Percentiles rank a stretch among this genome's conserved stretches.
These are phyloP conservation scores for Hanseniaspora gamundiae DNA, from an alignment of 1,139 yeast genomes.

Conservation along the genomic window DNA sequence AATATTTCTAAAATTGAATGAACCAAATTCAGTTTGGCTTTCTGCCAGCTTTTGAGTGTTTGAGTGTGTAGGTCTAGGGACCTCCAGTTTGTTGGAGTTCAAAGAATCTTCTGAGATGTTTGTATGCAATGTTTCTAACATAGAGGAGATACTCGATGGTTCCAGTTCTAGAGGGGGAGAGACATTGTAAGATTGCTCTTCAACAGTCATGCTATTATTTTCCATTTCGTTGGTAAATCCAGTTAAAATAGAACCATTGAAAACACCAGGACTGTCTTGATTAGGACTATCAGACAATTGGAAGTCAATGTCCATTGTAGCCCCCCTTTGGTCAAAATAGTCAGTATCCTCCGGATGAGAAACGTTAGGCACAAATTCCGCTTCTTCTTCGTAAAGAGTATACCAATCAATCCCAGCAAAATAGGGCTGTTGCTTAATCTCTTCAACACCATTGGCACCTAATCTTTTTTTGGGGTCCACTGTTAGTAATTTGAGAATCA, in stretches of 20 bases:
- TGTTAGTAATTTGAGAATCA: slow-evolving; percentile 49
- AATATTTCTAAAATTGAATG: slow-evolving; percentile 79
- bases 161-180: slow-evolving; percentile 10
- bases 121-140: slow-evolving; percentile 16
- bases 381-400: slow-evolving; percentile 56
- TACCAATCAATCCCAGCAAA: slow-evolving; percentile 69
- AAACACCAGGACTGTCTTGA: slow-evolving; percentile 4
- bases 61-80: background rate
- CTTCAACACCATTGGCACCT: slow-evolving; percentile 68
- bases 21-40: slow-evolving; percentile 71
- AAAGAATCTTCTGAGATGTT: slow-evolving; percentile 4
- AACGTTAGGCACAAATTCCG: slow-evolving; percentile 70
- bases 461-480: slow-evolving; percentile 55
- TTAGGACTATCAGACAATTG: slow-evolving; percentile 26
- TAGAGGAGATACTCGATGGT: slow-evolving; percentile 21
- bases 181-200: too few species aligned
- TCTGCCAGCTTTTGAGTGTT: background rate
- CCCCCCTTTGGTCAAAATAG: slow-evolving; percentile 88
- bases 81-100: background rate
- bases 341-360: slow-evolving; percentile 85
- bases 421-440: slow-evolving; percentile 67
- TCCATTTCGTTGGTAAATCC: background rate
- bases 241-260: slow-evolving; percentile 5
- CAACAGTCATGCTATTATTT: too few species aligned
- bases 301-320: slow-evolving; percentile 44